A percentile compares a stretch with the other conserved stretches of the same genome.
Conservation (phyloP, 2,329 filamentous ascomycete genomes). For the Dryadomyces sulphureus region DNA sequence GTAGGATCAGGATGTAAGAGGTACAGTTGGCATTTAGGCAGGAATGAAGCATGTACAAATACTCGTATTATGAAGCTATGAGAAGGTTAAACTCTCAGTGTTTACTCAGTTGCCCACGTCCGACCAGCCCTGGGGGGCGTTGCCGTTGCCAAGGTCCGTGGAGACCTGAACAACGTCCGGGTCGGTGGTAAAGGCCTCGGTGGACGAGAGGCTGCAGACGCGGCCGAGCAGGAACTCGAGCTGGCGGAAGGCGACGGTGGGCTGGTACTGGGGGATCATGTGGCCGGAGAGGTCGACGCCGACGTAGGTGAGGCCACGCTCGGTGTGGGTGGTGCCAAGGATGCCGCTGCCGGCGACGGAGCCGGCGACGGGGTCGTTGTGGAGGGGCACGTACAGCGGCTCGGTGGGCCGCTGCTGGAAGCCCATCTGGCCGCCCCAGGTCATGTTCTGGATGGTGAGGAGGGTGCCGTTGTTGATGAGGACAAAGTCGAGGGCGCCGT, state of each 20-base stretch:
- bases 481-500: slow-evolving; percentile 56
- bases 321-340: slow-evolving; percentile 53
- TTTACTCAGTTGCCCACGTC: not conserved
- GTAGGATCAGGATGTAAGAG: not conserved
- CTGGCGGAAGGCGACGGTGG: slow-evolving; percentile 53
- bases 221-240: slow-evolving; percentile 63
- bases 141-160: slow-evolving; percentile 15
- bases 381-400: slow-evolving; percentile 56
- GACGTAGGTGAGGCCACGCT: slow-evolving; percentile 62
- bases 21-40: no score
- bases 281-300: slow-evolving; percentile 51
- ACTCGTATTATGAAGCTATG: no score
- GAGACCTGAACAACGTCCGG: slow-evolving; percentile 12
- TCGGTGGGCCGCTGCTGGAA: slow-evolving; percentile 47
- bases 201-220: slow-evolving; percentile 37
- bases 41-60: no score
- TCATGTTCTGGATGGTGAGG: slow-evolving; percentile 67
- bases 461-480: slow-evolving; percentile 56
- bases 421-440: slow-evolving; percentile 56
- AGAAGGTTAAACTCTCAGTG: no score
- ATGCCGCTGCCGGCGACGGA: slow-evolving; percentile 36
- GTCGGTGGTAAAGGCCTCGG: slow-evolving; percentile 21
- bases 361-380: slow-evolving; percentile 25
- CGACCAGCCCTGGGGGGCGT: slow-evolving; percentile 15
- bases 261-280: slow-evolving; percentile 54